Conservation (phyloP, 129 eudicot genomes). For the Ambrosia trifida region DNA sequence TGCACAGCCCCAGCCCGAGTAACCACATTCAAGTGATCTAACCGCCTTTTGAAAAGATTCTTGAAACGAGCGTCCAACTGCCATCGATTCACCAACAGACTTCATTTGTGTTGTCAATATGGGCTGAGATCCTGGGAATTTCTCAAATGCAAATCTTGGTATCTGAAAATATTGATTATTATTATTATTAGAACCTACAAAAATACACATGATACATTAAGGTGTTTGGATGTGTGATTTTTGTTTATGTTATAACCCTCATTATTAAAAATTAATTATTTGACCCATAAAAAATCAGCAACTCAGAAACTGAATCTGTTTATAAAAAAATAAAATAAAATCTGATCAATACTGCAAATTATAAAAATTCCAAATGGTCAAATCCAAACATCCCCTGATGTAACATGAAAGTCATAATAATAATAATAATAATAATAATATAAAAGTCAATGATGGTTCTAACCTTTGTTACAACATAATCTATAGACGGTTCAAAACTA, state of each 20-base stretch:
- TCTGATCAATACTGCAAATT: not conserved
- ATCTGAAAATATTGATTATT: constrained; percentile 48
- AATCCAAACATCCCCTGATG: not conserved
- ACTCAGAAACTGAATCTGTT: not conserved
- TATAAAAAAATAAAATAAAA: not conserved
- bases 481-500: constrained; percentile 91
- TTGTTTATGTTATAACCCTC: too few species aligned
- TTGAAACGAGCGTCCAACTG: constrained; percentile 94
- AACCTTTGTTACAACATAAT: constrained; percentile 95
- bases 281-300: not conserved
- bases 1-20: constrained; percentile 96
- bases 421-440: too few species aligned
- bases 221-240: too few species aligned
- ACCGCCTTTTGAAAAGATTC: constrained; percentile 96
- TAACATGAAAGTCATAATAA: too few species aligned
- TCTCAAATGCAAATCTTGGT: constrained; percentile 96
- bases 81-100: constrained; percentile 99
- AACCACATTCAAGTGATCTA: constrained; percentile 83
- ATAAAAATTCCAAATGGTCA: not conserved
- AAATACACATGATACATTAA: too few species aligned
- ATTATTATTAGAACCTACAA: not conserved
- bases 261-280: not conserved
- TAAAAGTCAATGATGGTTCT: constrained; percentile 20
- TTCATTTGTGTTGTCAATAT: constrained; percentile 93
- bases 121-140: constrained; percentile 89